Conservation (phyloP, 495 filamentous ascomycete species). For the Cercophora newfieldiana region DNA sequence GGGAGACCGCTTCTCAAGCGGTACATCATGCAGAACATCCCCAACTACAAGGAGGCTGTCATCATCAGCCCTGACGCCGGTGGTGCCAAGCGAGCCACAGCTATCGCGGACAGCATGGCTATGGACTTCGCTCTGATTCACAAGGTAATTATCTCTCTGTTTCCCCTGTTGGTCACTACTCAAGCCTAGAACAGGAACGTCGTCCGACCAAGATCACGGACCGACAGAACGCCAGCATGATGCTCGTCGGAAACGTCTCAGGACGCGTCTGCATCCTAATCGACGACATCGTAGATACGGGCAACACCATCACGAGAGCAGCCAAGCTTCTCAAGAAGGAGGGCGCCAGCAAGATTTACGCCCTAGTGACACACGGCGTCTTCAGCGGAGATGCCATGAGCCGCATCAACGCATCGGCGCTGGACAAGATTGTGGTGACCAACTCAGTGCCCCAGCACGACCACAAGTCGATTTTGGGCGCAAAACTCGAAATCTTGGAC, state of each 20-base stretch:
- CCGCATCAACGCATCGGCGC: slow-evolving; percentile 82
- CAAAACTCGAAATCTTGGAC: slow-evolving; percentile 90
- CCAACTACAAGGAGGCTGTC: slow-evolving; percentile 81
- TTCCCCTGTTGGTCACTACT: slow-evolving; percentile 30
- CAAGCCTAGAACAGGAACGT: slow-evolving; percentile 66
- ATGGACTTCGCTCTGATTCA: slow-evolving; percentile 96
- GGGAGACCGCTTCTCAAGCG: slow-evolving; percentile 82
- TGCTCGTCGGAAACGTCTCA: slow-evolving; percentile 89
- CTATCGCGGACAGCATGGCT: slow-evolving; percentile 88
- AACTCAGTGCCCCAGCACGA: slow-evolving; percentile 92
- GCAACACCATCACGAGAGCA: slow-evolving; percentile 92
- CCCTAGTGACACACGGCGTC: slow-evolving; percentile 90
- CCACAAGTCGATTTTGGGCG: slow-evolving; percentile 64
- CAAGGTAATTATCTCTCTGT: slow-evolving; percentile 70
- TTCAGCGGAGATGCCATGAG: slow-evolving; percentile 93
- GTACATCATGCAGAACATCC: slow-evolving; percentile 87
- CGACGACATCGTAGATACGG: slow-evolving; percentile 94
- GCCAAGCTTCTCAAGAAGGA: slow-evolving; percentile 96
- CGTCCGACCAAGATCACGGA: slow-evolving; percentile 88
- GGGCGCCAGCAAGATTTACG: slow-evolving; percentile 83
- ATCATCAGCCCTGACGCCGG: slow-evolving; percentile 96
- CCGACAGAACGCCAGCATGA: slow-evolving; percentile 95
- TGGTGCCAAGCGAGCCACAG: slow-evolving; percentile 94
- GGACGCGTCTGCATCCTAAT: slow-evolving; percentile 83
- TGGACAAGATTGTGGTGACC: slow-evolving; percentile 91